These are phyloP conservation scores for Selenicereus undatus DNA, from an alignment of 148 eudicot genomes.

Conservation along the genomic window DNA sequence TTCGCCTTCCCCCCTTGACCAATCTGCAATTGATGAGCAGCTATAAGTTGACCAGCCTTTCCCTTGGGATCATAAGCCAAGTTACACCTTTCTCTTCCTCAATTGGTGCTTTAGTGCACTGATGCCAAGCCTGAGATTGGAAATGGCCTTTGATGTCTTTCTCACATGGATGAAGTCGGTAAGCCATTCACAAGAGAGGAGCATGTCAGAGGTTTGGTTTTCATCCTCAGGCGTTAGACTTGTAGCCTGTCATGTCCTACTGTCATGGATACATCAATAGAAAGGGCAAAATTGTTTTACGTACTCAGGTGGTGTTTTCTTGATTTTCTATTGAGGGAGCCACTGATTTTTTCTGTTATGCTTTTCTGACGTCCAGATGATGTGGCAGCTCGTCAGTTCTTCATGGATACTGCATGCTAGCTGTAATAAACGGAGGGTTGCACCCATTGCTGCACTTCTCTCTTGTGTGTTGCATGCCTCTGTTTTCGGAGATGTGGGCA, in stretches of 20 bases:
- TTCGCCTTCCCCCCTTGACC: background rate
- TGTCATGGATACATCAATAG: background rate
- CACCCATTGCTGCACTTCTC: conserved; percentile 93
- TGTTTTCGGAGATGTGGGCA: conserved; percentile 51
- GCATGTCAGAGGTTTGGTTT: background rate
- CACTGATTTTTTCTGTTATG: conserved; percentile 2
- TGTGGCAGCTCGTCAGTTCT: conserved; percentile 82
- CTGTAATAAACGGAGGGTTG: conserved; percentile 95
- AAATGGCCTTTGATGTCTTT: background rate
- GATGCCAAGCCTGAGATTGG: background rate
- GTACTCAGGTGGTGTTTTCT: background rate
- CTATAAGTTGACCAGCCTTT: background rate
- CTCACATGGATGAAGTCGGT: background rate
- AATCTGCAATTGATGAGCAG: background rate
- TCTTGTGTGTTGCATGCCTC: conserved; percentile 85
- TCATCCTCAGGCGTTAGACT: background rate
- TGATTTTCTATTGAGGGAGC: background rate
- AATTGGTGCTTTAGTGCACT: background rate
- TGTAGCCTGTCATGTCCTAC: background rate
- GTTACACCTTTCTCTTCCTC: background rate
- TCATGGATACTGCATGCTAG: conserved; percentile 89
- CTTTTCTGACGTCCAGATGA: conserved; percentile 55
- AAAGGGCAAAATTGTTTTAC: background rate
- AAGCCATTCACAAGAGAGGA: background rate
- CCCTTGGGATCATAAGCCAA: background rate